phyloP scores from a whole-genome alignment of 2,329 filamentous ascomycete genomes.

The Iodosphaeria phyllophila region DNA sequence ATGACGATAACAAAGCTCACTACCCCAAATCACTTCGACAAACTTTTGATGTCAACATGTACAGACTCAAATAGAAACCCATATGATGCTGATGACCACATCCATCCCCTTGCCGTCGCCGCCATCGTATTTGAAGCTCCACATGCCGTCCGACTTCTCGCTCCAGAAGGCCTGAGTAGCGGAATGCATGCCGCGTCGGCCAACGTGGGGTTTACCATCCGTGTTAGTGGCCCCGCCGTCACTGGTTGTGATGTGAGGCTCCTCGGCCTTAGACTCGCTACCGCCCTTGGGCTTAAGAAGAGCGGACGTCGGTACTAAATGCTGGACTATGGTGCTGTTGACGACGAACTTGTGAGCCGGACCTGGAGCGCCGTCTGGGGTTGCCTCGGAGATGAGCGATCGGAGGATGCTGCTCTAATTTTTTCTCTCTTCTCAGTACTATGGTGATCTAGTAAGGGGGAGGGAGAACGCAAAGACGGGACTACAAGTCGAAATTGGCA shows the following conservation, averaged over 20 bases:
- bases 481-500: not conserved
- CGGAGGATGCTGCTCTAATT: conserved; percentile 59
- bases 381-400: conserved; percentile 58
- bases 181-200: conserved; percentile 78
- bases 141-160: conserved; percentile 78
- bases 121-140: conserved; percentile 68
- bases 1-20: too few relatives aligned
- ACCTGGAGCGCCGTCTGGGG: conserved; percentile 32
- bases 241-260: conserved; percentile 36
- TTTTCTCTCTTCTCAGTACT: not conserved
- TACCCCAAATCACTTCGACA: too few relatives aligned
- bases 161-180: conserved; percentile 80
- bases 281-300: conserved; percentile 39
- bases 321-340: conserved; percentile 97
- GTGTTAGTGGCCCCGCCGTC: conserved; percentile 34
- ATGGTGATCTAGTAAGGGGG: not conserved
- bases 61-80: conserved; percentile 59
- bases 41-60: too few relatives aligned
- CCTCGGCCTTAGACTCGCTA: conserved; percentile 25
- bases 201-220: conserved; percentile 52
- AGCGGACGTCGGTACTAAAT: conserved; percentile 51
- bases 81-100: conserved; percentile 56
- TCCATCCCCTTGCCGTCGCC: conserved; percentile 49
- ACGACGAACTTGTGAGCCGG: conserved; percentile 83
- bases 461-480: not conserved